These are phyloP conservation scores for Trichoderma semiorbis DNA, from an alignment of 2,329 filamentous ascomycete genomes.

Conservation along the genomic window DNA sequence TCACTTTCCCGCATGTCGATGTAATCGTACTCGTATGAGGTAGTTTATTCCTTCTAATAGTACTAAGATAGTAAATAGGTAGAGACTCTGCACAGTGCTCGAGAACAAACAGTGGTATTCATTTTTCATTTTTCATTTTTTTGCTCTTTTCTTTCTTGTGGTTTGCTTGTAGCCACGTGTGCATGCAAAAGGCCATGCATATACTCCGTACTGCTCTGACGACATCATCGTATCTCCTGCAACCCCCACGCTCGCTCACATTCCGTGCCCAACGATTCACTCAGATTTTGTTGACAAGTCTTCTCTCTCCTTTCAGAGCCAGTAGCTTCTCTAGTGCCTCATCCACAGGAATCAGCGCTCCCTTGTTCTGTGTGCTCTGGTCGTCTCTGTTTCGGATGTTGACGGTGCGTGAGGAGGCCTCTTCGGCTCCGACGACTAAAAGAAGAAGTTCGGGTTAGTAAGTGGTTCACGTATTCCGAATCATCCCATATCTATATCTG, in stretches of 20 bases:
- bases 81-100: neutral
- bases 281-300: constrained; percentile 36
- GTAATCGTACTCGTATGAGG: neutral
- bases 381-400: constrained; percentile 64
- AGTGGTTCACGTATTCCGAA: constrained; percentile 17
- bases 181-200: constrained; percentile 1
- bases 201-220: neutral
- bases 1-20: neutral
- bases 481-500: neutral
- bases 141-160: neutral
- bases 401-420: constrained; percentile 57
- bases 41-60: neutral
- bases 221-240: neutral
- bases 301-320: constrained; percentile 48
- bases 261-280: neutral
- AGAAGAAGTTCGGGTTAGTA: neutral
- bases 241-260: neutral
- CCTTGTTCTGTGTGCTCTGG: constrained; percentile 58
- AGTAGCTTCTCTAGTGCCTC: constrained; percentile 55
- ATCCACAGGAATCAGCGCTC: constrained; percentile 54
- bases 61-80: neutral
- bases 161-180: constrained; percentile 9
- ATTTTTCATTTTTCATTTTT: neutral
- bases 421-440: constrained; percentile 60
- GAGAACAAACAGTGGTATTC: neutral